Base-by-base conservation (phyloP, 2,329 filamentous ascomycete species). In the Pleoardoris graminearum region DNA sequence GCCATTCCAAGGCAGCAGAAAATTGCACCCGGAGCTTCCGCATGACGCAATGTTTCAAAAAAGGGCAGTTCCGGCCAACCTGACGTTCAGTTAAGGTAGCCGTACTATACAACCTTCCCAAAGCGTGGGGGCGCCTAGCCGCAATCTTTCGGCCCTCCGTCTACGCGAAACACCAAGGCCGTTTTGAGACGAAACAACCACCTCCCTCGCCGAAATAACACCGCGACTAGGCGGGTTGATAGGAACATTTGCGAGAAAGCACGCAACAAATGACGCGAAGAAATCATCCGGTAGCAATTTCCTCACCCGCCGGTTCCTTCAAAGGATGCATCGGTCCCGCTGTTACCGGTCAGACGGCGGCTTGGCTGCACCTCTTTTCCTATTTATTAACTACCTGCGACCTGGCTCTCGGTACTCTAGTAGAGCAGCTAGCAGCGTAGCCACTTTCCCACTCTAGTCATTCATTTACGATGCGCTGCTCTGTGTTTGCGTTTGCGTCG, bases 381-480 rank as follows among this genome's bases (percentile, higher is more conserved):
- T 46, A 36, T 46, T 12, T 46, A 46, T 36, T 27, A 8, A 11
- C 10, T 21, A 36, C 19, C 17, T 8, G 8, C 27, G 14, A 6
- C 43, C 8, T 46, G 19, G 21, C 7, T 17, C 16, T 36, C 3
- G 17, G 21, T 2, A 36, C 27, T 16, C 22, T 32, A 27, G 7
- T 4, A 12, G 8, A 17, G 32, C 32, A 7, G n/a, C n/a, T n/a
- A n/a, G n/a, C n/a, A n/a, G n/a, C 16, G 12, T 36, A 29, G 30
- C 42, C n/a, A 3, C 12, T 53, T 42, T 44, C 22, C 52, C 46
- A 46, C 48, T 39, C 47, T 16, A 54, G 41, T 58, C 55, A 56
- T 32, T 58, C 53, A 6, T 53, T 59, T 56, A 62, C 41, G 7
- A 67, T 67, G 64, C 64, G 61, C 53, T 55, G 56, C 50, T 58